Conservation (phyloP, 73 alveolate species). For the Effrenium voratum region DNA sequence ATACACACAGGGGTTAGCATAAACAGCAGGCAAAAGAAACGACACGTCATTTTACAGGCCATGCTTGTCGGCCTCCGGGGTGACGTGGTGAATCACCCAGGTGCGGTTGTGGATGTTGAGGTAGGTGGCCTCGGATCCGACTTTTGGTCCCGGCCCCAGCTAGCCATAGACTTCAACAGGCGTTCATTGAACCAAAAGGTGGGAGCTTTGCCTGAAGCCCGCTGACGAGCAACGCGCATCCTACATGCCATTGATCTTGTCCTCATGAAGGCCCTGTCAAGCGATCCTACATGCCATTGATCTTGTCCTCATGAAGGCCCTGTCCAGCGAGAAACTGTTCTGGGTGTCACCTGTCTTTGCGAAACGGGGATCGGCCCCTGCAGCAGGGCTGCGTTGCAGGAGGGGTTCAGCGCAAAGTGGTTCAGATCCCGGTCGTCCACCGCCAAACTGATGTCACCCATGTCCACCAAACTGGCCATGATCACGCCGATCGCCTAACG, state of each 20-base stretch:
- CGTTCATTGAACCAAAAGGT: neutral
- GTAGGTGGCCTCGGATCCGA: slow-evolving; percentile 5
- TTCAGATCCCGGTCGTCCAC: slow-evolving; percentile 62
- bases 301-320: too few relatives aligned
- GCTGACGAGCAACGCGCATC: too few relatives aligned
- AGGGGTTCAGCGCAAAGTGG: slow-evolving; percentile 52
- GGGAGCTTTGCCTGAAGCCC: neutral
- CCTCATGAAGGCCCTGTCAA: too few relatives aligned
- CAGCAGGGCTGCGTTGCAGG: slow-evolving; percentile 8
- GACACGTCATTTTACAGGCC: too few relatives aligned
- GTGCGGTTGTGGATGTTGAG: slow-evolving; percentile 61
- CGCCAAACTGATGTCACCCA: slow-evolving; percentile 19
- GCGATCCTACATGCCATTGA: neutral
- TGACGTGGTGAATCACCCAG: slow-evolving; percentile 79
- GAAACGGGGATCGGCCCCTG: too few relatives aligned
- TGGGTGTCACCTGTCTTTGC: neutral
- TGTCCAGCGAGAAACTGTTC: neutral
- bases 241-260: neutral
- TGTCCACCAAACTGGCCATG: slow-evolving; percentile 39
- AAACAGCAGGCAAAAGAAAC: too few relatives aligned
- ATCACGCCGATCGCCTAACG: slow-evolving; percentile 25
- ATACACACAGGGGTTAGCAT: too few relatives aligned
- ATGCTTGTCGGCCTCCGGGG: too few relatives aligned
- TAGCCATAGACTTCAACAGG: neutral
- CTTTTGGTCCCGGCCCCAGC: neutral